Percentiles rank a stretch among this genome's conserved stretches.
Evolutionary conservation across 129 eudicot genomes (phyloP).

Genomic region (Saussurea involucrata): DNA sequence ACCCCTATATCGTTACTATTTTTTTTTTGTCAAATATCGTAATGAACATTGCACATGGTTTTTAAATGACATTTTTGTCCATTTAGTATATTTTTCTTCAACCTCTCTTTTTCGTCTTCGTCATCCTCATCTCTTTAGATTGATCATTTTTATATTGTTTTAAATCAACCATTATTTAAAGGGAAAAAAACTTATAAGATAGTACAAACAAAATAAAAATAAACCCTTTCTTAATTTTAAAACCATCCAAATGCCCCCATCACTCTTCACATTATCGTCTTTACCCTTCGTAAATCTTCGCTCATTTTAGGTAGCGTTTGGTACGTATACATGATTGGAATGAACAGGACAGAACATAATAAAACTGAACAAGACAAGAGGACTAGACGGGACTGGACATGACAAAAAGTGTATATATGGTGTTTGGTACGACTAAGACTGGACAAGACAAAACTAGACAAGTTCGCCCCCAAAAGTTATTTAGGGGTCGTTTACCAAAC

Average conservation of each 20-base stretch:
- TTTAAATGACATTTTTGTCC: background rate
- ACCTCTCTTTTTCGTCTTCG: background rate
- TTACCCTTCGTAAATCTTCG: background rate
- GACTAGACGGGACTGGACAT: too few relatives aligned
- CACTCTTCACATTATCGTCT: background rate
- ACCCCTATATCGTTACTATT: background rate
- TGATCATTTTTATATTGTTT: background rate
- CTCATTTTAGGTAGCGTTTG: too few relatives aligned
- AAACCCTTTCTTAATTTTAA: background rate
- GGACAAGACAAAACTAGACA: too few relatives aligned
- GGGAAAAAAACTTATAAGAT: too few relatives aligned
- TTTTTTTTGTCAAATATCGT: background rate
- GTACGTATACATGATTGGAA: too few relatives aligned
- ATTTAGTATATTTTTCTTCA: background rate
- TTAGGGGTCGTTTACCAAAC: too few relatives aligned
- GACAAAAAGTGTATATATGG: too few relatives aligned
- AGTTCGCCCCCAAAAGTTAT: too few relatives aligned
- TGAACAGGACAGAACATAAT: too few relatives aligned
- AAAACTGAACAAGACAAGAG: too few relatives aligned
- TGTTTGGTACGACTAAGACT: too few relatives aligned
- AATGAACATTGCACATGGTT: background rate
- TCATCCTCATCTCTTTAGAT: background rate
- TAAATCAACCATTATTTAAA: background rate
- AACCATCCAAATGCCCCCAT: background rate
- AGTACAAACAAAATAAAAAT: background rate